phyloP scores from a whole-genome alignment of 2,329 filamentous ascomycete species.

The Beauveria sp. region DNA sequence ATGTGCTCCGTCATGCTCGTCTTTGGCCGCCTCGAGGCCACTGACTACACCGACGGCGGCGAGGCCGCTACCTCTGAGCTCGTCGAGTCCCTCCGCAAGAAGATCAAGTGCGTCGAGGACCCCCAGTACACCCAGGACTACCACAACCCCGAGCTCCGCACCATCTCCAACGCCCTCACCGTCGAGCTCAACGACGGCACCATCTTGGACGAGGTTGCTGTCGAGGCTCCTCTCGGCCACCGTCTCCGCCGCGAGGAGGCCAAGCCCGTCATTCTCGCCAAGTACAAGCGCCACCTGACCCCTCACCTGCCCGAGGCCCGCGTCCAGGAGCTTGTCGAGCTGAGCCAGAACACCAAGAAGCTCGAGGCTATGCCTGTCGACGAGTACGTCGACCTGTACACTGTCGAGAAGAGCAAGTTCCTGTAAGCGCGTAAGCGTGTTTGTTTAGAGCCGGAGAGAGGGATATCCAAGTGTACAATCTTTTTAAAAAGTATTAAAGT shows the following conservation, averaged over 20 bases:
- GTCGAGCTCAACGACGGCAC: conserved; percentile 94
- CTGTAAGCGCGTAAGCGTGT: conserved; percentile 22
- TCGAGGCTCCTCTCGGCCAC: conserved; percentile 93
- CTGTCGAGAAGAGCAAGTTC: conserved; percentile 56
- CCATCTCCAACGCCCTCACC: conserved; percentile 94
- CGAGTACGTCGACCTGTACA: conserved; percentile 84
- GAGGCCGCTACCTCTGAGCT: conserved; percentile 87
- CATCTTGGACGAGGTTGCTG: conserved; percentile 78
- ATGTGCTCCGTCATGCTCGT: conserved; percentile 96
- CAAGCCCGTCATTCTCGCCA: conserved; percentile 91
- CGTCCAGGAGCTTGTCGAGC: conserved; percentile 74
- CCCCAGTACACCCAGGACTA: conserved; percentile 91
- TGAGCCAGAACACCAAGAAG: conserved; percentile 67
- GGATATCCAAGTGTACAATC: background rate
- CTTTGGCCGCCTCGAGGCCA: conserved; percentile 87
- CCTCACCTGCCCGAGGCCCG: conserved; percentile 72
- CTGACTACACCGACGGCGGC: conserved; percentile 85
- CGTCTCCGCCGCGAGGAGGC: conserved; percentile 87
- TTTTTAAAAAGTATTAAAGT: background rate
- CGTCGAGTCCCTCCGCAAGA: conserved; percentile 84
- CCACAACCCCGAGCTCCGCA: conserved; percentile 87
- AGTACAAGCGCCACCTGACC: conserved; percentile 87
- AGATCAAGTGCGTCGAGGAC: conserved; percentile 95
- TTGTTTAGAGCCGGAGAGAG: background rate
- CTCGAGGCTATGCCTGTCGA: conserved; percentile 80